Percentiles rank a stretch among this genome's conserved stretches.
phyloP scores from a whole-genome alignment of 2,329 filamentous ascomycete species.

The Sclerotinia minor region DNA sequence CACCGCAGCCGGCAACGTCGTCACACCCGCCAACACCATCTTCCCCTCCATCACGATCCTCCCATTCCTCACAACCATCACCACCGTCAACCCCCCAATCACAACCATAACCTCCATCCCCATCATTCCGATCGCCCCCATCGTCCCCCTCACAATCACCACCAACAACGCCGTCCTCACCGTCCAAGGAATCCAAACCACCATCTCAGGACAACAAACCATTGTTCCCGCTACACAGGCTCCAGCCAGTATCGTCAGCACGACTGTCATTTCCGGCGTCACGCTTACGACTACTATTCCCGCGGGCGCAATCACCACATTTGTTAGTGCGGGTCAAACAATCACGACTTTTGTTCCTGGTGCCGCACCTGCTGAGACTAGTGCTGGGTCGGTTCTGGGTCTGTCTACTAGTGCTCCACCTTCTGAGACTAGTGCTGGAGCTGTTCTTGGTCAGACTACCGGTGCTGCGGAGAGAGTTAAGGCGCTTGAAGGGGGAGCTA shows the following conservation, averaged over 20 bases:
- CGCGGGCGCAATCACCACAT: background rate
- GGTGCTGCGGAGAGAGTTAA: background rate
- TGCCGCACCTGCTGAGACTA: background rate
- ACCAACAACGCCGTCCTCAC: background rate
- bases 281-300: slow-evolving; percentile 3
- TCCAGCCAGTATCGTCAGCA: background rate
- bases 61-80: slow-evolving; percentile 16
- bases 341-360: slow-evolving; percentile 6
- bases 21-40: slow-evolving; percentile 7
- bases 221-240: background rate
- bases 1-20: background rate
- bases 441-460: background rate
- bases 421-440: slow-evolving; percentile 1
- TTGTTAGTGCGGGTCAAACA: background rate
- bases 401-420: background rate
- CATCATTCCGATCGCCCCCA: background rate
- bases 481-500: slow-evolving; percentile 1
- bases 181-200: background rate
- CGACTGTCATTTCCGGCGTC: background rate
- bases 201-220: background rate
- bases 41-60: slow-evolving; percentile 14
- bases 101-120: slow-evolving; percentile 12
- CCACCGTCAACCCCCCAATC: slow-evolving; percentile 20
- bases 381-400: background rate
- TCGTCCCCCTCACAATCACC: slow-evolving; percentile 2